Conservation (phyloP, 495 filamentous ascomycete genomes). For the Xylaria bambusicola region DNA sequence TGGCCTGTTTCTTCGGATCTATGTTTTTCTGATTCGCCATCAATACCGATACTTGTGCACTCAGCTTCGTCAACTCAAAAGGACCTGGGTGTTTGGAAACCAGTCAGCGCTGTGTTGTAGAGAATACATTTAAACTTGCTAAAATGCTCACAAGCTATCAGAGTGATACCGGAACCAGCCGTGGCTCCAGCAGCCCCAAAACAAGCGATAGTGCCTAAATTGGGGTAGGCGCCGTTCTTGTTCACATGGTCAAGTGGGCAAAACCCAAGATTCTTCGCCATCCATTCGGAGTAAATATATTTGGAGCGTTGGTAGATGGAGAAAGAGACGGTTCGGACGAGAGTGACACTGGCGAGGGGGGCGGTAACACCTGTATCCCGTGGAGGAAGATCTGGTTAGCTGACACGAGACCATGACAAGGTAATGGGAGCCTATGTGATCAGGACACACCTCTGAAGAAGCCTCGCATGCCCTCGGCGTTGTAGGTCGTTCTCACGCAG, state of each 20-base stretch:
- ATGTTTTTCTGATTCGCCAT: constrained; percentile 68
- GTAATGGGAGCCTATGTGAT: background rate
- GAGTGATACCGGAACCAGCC: constrained; percentile 76
- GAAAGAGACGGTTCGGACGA: constrained; percentile 90
- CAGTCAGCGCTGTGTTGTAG: constrained; percentile 9
- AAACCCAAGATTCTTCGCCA: constrained; percentile 62
- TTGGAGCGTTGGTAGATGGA: constrained; percentile 88
- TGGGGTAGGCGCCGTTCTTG: constrained; percentile 67
- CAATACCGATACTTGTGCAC: constrained; percentile 84
- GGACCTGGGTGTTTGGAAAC: constrained; percentile 61
- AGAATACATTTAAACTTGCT: background rate
- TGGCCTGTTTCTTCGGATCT: constrained; percentile 53
- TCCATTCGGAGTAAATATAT: constrained; percentile 68
- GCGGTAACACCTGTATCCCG: constrained; percentile 64
- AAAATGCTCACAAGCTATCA: constrained; percentile 77
- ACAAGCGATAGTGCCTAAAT: constrained; percentile 65
- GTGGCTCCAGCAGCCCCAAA: constrained; percentile 78
- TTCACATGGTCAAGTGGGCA: constrained; percentile 74
- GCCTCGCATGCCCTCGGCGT: constrained; percentile 67
- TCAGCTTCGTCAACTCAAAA: constrained; percentile 92
- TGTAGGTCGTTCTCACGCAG: constrained; percentile 72
- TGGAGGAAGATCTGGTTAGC: constrained; percentile 25
- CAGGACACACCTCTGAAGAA: constrained; percentile 71
- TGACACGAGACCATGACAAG: constrained; percentile 14
- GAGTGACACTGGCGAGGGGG: constrained; percentile 82